Evolutionary conservation across 208 protist genomes (phyloP).

Genomic region (Trichomonas tenax): DNA sequence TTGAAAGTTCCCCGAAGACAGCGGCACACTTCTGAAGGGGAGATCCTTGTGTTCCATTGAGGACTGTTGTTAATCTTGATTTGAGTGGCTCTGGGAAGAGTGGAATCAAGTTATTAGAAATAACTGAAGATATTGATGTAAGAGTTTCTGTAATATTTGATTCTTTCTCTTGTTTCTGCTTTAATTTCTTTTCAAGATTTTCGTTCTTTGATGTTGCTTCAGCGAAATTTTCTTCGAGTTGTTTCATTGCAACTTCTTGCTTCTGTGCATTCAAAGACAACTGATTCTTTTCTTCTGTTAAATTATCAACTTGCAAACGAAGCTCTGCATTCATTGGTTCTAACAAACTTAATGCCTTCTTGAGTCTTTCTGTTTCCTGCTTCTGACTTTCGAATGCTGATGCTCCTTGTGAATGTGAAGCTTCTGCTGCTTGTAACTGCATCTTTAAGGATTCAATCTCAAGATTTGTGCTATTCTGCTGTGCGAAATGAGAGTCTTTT

Average conservation of each 20-base stretch:
- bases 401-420: not conserved
- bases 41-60: not conserved
- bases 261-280: not conserved
- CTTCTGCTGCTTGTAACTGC: not conserved
- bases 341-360: not conserved
- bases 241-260: not conserved
- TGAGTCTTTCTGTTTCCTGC: not conserved
- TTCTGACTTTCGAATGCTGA: not conserved
- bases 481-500: not conserved
- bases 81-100: not conserved
- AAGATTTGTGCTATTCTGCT: not conserved
- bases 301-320: not conserved
- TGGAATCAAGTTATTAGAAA: not conserved
- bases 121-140: not conserved
- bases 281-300: not conserved
- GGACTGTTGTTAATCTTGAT: not conserved
- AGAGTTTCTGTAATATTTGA: not conserved
- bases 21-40: not conserved
- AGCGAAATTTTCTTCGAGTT: not conserved
- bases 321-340: not conserved
- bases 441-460: not conserved
- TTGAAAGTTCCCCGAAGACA: not conserved
- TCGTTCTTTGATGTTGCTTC: not conserved
- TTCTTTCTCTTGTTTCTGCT: not conserved
- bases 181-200: not conserved